Conservation (phyloP, 805 yeast species). For the Wickerhamiella brachini region DNA sequence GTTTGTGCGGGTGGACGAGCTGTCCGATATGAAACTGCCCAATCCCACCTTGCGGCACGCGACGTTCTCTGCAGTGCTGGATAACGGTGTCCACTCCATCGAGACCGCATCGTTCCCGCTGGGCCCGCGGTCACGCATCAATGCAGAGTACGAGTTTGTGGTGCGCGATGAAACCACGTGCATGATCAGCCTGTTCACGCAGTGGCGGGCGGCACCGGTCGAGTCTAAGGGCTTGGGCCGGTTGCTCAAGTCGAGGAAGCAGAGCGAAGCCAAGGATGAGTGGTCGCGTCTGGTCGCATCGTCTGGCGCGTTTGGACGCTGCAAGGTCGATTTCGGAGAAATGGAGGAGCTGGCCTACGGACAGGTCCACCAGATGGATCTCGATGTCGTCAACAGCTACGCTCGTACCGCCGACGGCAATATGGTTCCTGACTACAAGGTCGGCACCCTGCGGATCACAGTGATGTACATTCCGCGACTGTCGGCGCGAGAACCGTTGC, state of each 20-base stretch:
- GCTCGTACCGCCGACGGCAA: neutral
- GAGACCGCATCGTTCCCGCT: constrained; percentile 40
- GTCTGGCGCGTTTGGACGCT: constrained; percentile 70
- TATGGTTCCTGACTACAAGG: neutral
- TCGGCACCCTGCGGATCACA: constrained; percentile 34
- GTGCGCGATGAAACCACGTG: constrained; percentile 43
- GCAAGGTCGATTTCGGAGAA: constrained; percentile 39
- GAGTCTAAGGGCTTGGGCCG: neutral
- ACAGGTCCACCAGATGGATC: constrained; percentile 28
- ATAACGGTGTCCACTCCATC: constrained; percentile 71
- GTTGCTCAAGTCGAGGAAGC: neutral
- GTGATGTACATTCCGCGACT: constrained; percentile 49
- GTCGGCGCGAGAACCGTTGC: constrained; percentile 36
- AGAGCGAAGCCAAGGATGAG: neutral
- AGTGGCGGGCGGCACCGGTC: neutral
- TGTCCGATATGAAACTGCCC: constrained; percentile 34
- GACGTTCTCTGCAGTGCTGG: constrained; percentile 38
- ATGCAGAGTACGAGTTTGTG: constrained; percentile 64
- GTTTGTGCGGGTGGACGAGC: constrained; percentile 34
- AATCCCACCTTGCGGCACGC: constrained; percentile 30
- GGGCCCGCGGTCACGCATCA: constrained; percentile 27
- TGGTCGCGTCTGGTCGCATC: constrained; percentile 49
- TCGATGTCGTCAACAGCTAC: constrained; percentile 10
- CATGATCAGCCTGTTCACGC: constrained; percentile 39
- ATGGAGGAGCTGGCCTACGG: constrained; percentile 38